Conservation (phyloP, 768 basidiomycete species). For the Suillus luteus region DNA sequence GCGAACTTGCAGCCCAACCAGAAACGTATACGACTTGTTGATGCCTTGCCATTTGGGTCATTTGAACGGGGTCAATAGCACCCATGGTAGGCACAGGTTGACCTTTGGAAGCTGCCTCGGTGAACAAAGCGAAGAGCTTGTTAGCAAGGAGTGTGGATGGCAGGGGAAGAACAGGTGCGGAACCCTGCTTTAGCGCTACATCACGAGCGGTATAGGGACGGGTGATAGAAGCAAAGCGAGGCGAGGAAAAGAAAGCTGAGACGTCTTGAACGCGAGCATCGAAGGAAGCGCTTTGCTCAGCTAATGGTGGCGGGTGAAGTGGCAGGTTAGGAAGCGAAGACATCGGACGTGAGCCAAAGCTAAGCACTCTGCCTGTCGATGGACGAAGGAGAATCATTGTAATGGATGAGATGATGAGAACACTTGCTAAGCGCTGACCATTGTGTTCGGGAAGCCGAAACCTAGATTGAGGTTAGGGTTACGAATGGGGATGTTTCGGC, state of each 20-base stretch:
- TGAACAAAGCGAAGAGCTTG: conserved; percentile 76
- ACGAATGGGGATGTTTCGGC: conserved; percentile 11
- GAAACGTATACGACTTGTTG: conserved; percentile 91
- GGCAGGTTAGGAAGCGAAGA: conserved; percentile 49
- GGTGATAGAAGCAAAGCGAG: conserved; percentile 72
- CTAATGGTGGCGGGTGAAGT: conserved; percentile 55
- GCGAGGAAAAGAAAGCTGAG: conserved; percentile 70
- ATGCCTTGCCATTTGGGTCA: conserved; percentile 90
- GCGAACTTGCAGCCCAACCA: conserved; percentile 87
- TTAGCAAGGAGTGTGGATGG: conserved; percentile 79
- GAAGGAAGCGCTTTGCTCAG: conserved; percentile 61
- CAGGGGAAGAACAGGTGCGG: conserved; percentile 74
- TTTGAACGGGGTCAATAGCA: conserved; percentile 90
- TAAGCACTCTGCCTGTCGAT: conserved; percentile 35
- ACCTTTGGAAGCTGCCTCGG: conserved; percentile 59
- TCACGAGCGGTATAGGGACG: conserved; percentile 79
- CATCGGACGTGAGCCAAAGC: conserved; percentile 37
- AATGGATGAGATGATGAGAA: conserved; percentile 33
- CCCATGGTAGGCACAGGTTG: conserved; percentile 89
- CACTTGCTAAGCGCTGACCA: conserved; percentile 23
- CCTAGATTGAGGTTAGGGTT: conserved; percentile 39
- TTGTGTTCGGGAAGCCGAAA: conserved; percentile 38
- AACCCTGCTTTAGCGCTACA: conserved; percentile 89
- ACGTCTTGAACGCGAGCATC: conserved; percentile 62
- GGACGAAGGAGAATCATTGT: conserved; percentile 16